These are phyloP conservation scores for Fusarium mexicanum DNA, from an alignment of 2,329 filamentous ascomycete species.

Conservation along the genomic window DNA sequence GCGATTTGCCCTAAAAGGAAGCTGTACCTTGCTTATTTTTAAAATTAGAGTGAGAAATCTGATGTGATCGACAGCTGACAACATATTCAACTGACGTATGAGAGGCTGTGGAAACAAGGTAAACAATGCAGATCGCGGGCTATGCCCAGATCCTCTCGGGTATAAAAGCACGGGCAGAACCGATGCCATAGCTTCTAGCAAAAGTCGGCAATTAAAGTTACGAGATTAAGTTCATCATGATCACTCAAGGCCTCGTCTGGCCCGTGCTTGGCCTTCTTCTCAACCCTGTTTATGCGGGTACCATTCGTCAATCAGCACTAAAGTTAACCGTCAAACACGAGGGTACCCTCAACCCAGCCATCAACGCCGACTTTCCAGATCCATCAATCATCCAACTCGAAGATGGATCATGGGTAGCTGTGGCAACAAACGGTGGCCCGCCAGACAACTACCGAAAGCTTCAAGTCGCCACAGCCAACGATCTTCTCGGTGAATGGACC, in stretches of 20 bases:
- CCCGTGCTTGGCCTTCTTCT: background rate
- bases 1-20: background rate
- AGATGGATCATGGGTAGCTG: constrained; percentile 17
- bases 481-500: constrained; percentile 7
- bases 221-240: background rate
- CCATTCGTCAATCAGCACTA: background rate
- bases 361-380: constrained; percentile 18
- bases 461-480: background rate
- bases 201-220: rapidly evolving
- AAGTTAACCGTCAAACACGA: constrained; percentile 8
- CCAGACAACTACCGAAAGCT: background rate
- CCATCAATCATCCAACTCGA: constrained; percentile 4
- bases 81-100: background rate
- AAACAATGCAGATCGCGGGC: background rate
- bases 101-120: background rate
- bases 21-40: background rate
- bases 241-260: background rate
- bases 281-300: background rate
- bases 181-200: rapidly evolving
- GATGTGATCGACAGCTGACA: background rate
- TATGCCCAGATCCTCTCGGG: background rate
- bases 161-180: background rate
- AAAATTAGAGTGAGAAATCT: background rate
- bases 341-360: background rate
- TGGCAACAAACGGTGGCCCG: constrained; percentile 3